Conservation (phyloP, 257 asterid genomes). For the Schizonepeta tenuifolia region DNA sequence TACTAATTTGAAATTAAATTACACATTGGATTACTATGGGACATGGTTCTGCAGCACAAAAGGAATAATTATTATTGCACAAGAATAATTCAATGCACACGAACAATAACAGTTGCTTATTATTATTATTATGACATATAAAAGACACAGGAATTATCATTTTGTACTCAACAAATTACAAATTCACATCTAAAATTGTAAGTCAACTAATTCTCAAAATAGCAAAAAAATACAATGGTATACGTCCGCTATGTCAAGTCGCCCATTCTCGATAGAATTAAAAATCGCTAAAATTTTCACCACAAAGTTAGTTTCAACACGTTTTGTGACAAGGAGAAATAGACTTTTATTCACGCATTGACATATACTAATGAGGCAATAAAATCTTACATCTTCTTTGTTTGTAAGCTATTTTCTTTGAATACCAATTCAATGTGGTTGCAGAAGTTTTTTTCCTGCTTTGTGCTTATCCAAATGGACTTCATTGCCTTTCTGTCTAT, state of each 20-base stretch:
- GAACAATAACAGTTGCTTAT: no score
- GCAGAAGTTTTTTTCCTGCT: not conserved
- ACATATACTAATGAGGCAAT: conserved; percentile 27
- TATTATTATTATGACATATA: no score
- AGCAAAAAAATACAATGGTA: conserved; percentile 24
- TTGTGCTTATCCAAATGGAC: not conserved
- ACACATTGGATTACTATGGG: not conserved
- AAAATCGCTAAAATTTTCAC: not conserved
- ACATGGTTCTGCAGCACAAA: not conserved
- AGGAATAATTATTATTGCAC: not conserved
- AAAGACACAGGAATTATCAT: no score
- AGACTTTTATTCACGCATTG: not conserved
- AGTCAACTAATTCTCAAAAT: conserved; percentile 14
- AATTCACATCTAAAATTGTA: not conserved
- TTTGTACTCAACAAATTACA: not conserved
- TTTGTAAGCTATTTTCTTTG: conserved; percentile 20
- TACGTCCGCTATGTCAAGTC: not conserved
- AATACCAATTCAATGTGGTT: conserved; percentile 1
- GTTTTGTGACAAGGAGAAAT: not conserved
- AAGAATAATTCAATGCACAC: no score
- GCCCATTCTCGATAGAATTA: conserved; percentile 8
- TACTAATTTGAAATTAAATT: no score
- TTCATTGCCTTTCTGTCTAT: conserved; percentile 8
- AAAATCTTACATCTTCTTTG: conserved; percentile 6
- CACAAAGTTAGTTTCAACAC: not conserved